These are phyloP conservation scores for Abrus pulchellus DNA, from an alignment of 306 rosid species.

Conservation along the genomic window DNA sequence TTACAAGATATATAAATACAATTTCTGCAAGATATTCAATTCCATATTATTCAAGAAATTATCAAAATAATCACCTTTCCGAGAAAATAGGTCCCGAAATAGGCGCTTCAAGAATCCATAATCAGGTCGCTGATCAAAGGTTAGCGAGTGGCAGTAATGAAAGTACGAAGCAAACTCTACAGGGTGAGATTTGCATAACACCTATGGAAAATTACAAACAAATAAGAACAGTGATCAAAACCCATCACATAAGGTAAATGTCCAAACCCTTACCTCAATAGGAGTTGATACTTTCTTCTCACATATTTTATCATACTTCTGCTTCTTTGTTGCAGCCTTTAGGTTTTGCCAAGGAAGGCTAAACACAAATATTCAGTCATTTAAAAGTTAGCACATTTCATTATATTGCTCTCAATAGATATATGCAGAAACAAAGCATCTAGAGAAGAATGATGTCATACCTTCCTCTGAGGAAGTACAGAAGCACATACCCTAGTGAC, in stretches of 20 bases:
- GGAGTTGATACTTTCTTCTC: slow-evolving; percentile 98
- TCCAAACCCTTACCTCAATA: slow-evolving; percentile 74
- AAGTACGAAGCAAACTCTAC: slow-evolving; percentile 98
- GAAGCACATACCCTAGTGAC: slow-evolving; percentile 95
- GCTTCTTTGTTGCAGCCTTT: slow-evolving; percentile 97
- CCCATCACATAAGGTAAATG: not conserved
- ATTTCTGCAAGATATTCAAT: slow-evolving; percentile 11
- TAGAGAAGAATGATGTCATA: slow-evolving; percentile 41
- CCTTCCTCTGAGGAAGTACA: slow-evolving; percentile 98
- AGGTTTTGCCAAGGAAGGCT: slow-evolving; percentile 99
- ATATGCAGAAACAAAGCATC: slow-evolving; percentile 36
- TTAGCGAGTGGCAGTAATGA: slow-evolving; percentile 92
- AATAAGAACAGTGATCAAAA: slow-evolving; percentile 42
- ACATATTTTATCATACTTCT: slow-evolving; percentile 96
- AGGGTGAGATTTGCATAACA: slow-evolving; percentile 90
- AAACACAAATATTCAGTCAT: slow-evolving; percentile 43
- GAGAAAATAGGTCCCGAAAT: slow-evolving; percentile 85
- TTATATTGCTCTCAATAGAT: slow-evolving; percentile 19
- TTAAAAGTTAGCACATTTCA: slow-evolving; percentile 32
- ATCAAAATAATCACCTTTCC: slow-evolving; percentile 71
- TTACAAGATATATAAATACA: not conserved
- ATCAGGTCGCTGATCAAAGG: slow-evolving; percentile 97
- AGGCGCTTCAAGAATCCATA: slow-evolving; percentile 96
- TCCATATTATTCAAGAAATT: not conserved
- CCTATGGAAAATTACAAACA: slow-evolving; percentile 58